Base-by-base conservation (phyloP, 352 stramenopile species). In the Pythium aphanidermatum region DNA sequence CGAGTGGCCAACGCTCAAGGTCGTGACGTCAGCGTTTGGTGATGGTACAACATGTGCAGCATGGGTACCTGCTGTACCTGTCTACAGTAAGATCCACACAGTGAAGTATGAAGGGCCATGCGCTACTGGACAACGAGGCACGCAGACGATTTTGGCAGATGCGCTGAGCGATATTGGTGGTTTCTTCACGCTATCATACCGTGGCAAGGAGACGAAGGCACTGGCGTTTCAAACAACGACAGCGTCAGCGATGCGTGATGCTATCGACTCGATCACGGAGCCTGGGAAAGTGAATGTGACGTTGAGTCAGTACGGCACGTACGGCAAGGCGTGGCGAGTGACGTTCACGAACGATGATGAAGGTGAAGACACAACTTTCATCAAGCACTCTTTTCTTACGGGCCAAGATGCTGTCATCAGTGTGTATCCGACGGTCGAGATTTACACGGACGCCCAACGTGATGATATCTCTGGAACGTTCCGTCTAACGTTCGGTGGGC, bases 131-230 rank as follows among this genome's bases (percentile, higher is more conserved):
- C 64, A 65, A 16, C 44, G 42, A 20, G 73, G 70, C 1, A 74
- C 70, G 1, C 80, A 92, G 43, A 88, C 80, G 8, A 85, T 92
- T 51, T 49, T 89, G 6, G 80, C 68, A 0, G 77, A 89, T 21
- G 80, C 68, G 2, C 45, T 55, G 1, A 97, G 88, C 21, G 77
- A 72, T 1, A 76, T 98, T 10, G 79, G 78, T 12, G 95, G 95
- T 0, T 86, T 70, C 19, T 98, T 98, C 45, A 86, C 71, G 4
- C 58, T 98, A 0, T 84, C 70, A 5, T 98, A 98, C 55, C 62
- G 83, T 27, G 71, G 69, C 2, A 63, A 94, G 60, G 68, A 81
- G 47, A 97, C 90, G 0, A 33, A 48, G 11, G 51, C 70, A 0
- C 48, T 98, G 24, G 37, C 56, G 1, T 85, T 75, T 38, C 60